Base-by-base conservation (phyloP, 345 rosid species). In the Fremontodendron californicum region DNA sequence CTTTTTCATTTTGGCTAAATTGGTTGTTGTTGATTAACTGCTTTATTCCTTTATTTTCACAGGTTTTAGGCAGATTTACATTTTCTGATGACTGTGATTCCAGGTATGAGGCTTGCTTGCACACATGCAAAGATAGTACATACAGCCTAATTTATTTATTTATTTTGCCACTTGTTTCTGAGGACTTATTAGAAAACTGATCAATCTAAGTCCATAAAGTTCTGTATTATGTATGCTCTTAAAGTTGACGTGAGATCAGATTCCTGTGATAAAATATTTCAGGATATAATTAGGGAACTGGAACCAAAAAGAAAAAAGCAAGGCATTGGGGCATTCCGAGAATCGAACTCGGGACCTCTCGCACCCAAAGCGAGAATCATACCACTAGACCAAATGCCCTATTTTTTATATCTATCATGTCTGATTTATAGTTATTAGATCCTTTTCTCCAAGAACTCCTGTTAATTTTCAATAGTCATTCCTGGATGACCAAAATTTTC, bases 331-430 rank as follows among this genome's bases (percentile, higher is more conserved):
- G 89, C 88, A 83, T 88, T 89, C 88, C 83, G 86, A 87, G 90
- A 90, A 90, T 85, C 77, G 71, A 86, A 88, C 90, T 91, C 84
- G 78, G 84, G 93, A 92, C 88, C 90, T 91, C 90, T 92, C 85
- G 86, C 92, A 88, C 93, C 93, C 92, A 85, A 89, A 94, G 93
- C 89, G 81, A 92, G 90, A 90, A 92, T 90, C 93, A 88, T 90
- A 85, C 93, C 92, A 92, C 91, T 90, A 87, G 87, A 90, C 93
- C 90, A 89, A 88, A 89, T 89, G 88, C 87, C 92, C 83, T 0
- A 0, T 16, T 21, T 16, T 11, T n/a, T n/a, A n/a, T n/a, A n/a
- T n/a, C n/a, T n/a, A n/a, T n/a, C n/a, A n/a, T 21, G 29, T 55
- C 61, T 21, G 61, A 29, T 55, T 7, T 55, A 21, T 21, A 55